Conservation (phyloP, 768 basidiomycete genomes). For the Tulasnella sp. region DNA sequence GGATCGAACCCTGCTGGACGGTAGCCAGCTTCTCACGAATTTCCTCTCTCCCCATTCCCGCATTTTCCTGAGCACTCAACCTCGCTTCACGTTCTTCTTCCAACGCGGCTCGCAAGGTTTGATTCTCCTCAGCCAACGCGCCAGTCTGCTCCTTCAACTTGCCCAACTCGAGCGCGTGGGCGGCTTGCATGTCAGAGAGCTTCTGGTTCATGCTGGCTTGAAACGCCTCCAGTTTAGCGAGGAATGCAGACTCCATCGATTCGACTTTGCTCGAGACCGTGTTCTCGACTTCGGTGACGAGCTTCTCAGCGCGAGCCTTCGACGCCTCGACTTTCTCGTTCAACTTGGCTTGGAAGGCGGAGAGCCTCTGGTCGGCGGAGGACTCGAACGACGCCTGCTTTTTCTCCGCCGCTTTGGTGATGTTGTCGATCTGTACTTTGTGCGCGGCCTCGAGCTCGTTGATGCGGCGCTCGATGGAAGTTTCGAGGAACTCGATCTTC, state of each 20-base stretch:
- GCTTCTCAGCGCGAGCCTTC: background rate
- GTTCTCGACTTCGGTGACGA: background rate
- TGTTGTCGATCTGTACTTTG: background rate
- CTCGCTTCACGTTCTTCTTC: background rate
- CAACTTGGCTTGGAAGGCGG: background rate
- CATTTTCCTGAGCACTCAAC: background rate
- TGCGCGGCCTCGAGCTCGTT: background rate
- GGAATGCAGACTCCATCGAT: background rate
- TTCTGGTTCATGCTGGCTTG: background rate
- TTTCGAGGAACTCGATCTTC: background rate
- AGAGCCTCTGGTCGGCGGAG: background rate
- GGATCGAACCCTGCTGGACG: background rate
- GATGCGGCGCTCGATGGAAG: background rate
- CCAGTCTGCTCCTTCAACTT: background rate
- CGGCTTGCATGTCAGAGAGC: background rate
- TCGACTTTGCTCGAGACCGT: background rate
- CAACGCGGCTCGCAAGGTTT: background rate
- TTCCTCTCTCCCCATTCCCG: background rate
- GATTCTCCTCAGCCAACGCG: background rate
- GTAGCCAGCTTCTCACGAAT: background rate
- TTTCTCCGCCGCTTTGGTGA: background rate
- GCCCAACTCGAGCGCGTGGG: background rate
- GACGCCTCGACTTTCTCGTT: background rate
- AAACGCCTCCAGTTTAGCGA: background rate
- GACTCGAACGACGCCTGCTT: background rate